Base-by-base conservation (phyloP, 768 basidiomycete genomes). In the Suillus subaureus region DNA sequence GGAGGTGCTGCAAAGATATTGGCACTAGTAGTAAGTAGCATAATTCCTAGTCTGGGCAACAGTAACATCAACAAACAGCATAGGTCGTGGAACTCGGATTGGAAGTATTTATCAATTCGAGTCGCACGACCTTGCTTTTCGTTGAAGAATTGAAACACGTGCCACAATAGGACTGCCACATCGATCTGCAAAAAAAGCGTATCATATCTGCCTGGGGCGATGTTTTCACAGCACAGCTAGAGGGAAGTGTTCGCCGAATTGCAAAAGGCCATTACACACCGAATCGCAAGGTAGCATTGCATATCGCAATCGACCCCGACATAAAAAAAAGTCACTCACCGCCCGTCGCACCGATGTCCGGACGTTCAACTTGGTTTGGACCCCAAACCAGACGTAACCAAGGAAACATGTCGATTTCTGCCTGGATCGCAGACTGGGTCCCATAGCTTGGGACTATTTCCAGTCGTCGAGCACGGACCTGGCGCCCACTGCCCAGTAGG, bases 321-420 rank as follows among this genome's bases (percentile, higher is more conserved):
- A n/a, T 12, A 51, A 8, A 52, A 8, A 52, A 26, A 54, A 52
- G 26, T 51, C 15, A 15, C 21, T 13, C 21, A n/a, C 43, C 18
- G n/a, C n/a, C n/a, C n/a, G 35, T 35, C 35, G 35, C 43, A 21
- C 54, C 54, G 31, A 55, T 55, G 54, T 21, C 54, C 54, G 54
- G 21, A 55, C 6, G 6, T 33, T 33, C 31, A 11, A 13, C 54
- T 33, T 35, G 33, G 33, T 55, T 55, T 55, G 54, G 6, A 35
- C 21, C 54, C 54, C 54, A 55, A 55, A 55, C 54, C 54, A 55
- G 12, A 55, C 54, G 54, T 55, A 35, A 35, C 54, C 3, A 55
- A 11, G 54, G 54, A 55, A 33, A 55, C 54, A 55, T 35, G 54
- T 52, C 16, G 26, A 54, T 54, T 54, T 54, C 16, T 54, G 28